Evolutionary conservation across 257 asterid genomes (phyloP).

Genomic region (Linaria vulgaris): DNA sequence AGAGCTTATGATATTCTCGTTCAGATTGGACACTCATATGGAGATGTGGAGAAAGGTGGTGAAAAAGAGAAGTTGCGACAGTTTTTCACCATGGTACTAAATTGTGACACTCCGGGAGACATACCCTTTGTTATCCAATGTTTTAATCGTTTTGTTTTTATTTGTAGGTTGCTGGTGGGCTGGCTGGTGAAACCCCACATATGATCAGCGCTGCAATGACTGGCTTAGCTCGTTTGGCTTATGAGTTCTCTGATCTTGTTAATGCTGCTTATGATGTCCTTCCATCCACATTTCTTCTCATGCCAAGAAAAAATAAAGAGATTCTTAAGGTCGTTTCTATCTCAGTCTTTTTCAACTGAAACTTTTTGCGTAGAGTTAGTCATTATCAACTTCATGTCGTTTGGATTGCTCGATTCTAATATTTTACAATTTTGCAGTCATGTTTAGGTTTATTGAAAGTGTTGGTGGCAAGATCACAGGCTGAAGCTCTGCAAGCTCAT

Average conservation of each 20-base stretch:
- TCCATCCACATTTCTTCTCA: constrained; percentile 82
- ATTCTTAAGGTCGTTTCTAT: constrained; percentile 72
- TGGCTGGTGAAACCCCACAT: constrained; percentile 90
- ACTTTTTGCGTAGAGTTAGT: constrained; percentile 11
- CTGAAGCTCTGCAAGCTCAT: constrained; percentile 69
- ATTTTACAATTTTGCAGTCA: constrained; percentile 53
- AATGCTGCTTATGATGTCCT: constrained; percentile 69
- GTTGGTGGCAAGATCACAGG: constrained; percentile 82
- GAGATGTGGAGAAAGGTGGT: constrained; percentile 68
- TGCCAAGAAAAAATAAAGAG: constrained; percentile 82
- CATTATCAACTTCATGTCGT: constrained; percentile 11
- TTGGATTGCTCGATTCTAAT: constrained; percentile 14
- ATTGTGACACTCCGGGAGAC: constrained; percentile 15
- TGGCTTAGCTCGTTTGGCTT: constrained; percentile 97
- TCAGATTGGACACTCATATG: constrained; percentile 87
- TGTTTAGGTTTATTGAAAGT: constrained; percentile 89
- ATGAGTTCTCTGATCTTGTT: constrained; percentile 86
- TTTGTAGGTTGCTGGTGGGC: constrained; percentile 83
- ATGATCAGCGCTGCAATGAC: constrained; percentile 93
- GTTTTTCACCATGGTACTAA: constrained; percentile 71
- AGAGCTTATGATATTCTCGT: constrained; percentile 93
- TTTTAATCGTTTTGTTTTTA: constrained; percentile 17
- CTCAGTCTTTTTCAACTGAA: neutral
- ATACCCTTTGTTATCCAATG: constrained; percentile 13
- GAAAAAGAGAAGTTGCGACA: constrained; percentile 55